Base-by-base conservation (phyloP, 345 rosid species). In the Hypericum perforatum region DNA sequence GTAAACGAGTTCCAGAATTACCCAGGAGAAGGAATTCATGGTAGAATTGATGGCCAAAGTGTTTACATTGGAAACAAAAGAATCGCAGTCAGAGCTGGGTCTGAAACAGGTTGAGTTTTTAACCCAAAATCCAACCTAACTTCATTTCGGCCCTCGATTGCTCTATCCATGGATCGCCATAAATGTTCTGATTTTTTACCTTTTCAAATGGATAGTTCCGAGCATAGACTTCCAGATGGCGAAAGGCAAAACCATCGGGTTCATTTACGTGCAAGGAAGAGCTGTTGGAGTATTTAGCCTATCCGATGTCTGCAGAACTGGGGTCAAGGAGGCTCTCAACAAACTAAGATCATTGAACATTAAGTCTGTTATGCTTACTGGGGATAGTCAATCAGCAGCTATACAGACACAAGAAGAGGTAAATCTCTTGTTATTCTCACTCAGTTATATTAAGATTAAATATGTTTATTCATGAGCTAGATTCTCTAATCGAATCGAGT, bases 21-120 rank as follows among this genome's bases (percentile, higher is more conserved):
- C 50, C 96, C 98, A 0, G 98, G 98, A 41, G 90, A 92, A 78
- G 98, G 96, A 6, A 74, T 92, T 32, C 70, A 49, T 44, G 98
- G 98, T 0, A 88, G 59, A 57, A 80, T 87, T 63, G 94, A 76
- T 62, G 90, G 86, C 5, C 68, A 70, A 53, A 57, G 73, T 43
- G 62, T 92, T 29, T 81, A 69, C 59, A 83, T 92, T 16, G 98
- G 96, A 6, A 88, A 76, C 77, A 76, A 55, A 72, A 83, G 73
- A 66, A 77, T 88, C 45, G 82, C 79, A 41, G 53, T 43, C 0
- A 81, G 84, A 78, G 85, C 94, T 70, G 82, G 86, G 0, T 66
- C 75, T 54, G 63, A 51, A 81, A 57, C 76, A 60, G 87, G 96
- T 91, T 1, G 1, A 1, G 32, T 22, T 22, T 22, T 22, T 22